These are phyloP conservation scores for Zymoseptoria brevis DNA, from an alignment of 2,329 filamentous ascomycete species.

Conservation along the genomic window DNA sequence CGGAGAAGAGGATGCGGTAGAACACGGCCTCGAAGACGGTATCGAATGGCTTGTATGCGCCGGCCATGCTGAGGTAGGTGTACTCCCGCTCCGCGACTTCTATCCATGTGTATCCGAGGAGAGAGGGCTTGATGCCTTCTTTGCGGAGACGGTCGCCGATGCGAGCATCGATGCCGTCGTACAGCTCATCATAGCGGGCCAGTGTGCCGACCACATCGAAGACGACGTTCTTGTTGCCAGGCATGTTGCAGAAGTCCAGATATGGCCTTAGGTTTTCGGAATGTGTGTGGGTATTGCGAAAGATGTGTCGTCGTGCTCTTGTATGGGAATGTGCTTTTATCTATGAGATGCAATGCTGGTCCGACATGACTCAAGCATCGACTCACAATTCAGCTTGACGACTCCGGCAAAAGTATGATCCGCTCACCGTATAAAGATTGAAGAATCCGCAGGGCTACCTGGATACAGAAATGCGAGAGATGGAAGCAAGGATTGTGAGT, in stretches of 20 bases:
- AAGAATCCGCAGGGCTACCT: neutral
- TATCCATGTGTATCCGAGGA: constrained; percentile 42
- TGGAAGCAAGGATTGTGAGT: neutral
- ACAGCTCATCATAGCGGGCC: constrained; percentile 40
- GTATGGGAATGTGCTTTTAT: neutral
- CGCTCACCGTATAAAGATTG: neutral
- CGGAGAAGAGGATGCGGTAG: constrained; percentile 41
- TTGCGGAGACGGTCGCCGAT: constrained; percentile 36
- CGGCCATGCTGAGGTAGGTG: constrained; percentile 41
- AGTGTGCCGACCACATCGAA: constrained; percentile 43
- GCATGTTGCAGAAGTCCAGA: neutral
- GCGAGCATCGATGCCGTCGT: constrained; percentile 33
- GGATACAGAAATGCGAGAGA: neutral
- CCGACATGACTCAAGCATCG: neutral
- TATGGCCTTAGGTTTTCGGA: neutral
- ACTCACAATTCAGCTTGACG: neutral
- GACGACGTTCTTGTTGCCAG: constrained; percentile 19
- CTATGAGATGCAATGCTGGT: neutral
- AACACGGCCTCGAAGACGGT: constrained; percentile 40
- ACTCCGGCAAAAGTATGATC: neutral
- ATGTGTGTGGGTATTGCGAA: neutral
- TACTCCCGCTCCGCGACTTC: constrained; percentile 43
- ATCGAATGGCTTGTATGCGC: constrained; percentile 36
- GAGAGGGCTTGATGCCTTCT: constrained; percentile 34
- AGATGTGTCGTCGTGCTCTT: neutral